Evolutionary conservation across 306 rosid species (phyloP).

Genomic region (Quercus dentata): DNA sequence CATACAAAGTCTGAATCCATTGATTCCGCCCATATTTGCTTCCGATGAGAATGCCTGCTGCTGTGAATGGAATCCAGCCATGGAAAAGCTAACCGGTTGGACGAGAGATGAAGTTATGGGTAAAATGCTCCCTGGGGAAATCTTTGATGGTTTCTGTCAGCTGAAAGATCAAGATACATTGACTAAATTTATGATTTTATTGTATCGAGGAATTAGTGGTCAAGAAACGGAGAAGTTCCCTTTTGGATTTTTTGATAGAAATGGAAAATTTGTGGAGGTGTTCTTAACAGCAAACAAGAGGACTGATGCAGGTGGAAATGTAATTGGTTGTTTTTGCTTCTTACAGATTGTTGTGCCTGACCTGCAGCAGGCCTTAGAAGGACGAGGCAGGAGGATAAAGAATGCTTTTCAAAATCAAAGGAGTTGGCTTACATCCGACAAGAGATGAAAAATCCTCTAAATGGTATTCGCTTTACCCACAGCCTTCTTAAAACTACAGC

Average conservation of each 20-base stretch:
- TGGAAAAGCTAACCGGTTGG: conserved; percentile 78
- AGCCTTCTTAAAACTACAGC: conserved; percentile 51
- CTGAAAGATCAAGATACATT: conserved; percentile 59
- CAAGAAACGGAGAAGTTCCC: conserved; percentile 69
- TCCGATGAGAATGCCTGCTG: conserved; percentile 78
- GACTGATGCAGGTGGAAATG: conserved; percentile 46
- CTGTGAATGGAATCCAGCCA: conserved; percentile 87
- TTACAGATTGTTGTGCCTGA: conserved; percentile 42
- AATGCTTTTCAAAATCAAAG: conserved; percentile 35
- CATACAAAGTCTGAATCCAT: conserved; percentile 61
- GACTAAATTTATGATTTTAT: conserved; percentile 68
- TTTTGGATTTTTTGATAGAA: conserved; percentile 51
- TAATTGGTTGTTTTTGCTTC: conserved; percentile 79
- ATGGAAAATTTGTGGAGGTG: conserved; percentile 53
- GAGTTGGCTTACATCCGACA: conserved; percentile 66
- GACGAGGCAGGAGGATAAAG: conserved; percentile 16
- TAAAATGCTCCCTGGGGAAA: conserved; percentile 70
- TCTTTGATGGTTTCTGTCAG: conserved; percentile 61
- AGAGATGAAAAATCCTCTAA: conserved; percentile 74
- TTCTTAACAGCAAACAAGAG: conserved; percentile 65
- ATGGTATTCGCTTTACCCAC: conserved; percentile 66
- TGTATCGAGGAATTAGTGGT: conserved; percentile 71
- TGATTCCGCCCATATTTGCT: conserved; percentile 83
- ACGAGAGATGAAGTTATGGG: conserved; percentile 60
- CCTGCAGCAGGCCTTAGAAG: conserved; percentile 34